These are phyloP conservation scores for Sarocladium brachiariae DNA, from an alignment of 2,329 filamentous ascomycete species.

Conservation along the genomic window DNA sequence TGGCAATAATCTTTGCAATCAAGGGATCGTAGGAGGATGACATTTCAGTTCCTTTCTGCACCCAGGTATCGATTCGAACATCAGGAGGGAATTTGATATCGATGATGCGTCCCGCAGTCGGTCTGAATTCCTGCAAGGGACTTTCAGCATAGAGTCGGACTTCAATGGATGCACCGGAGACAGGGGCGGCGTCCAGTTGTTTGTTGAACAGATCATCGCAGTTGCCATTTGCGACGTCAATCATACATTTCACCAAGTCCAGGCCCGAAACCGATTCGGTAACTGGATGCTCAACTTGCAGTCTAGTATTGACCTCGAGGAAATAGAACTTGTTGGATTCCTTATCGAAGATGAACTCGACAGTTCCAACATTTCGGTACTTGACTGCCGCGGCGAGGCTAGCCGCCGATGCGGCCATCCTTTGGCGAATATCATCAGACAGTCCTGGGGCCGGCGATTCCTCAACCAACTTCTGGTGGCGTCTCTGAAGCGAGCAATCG, in stretches of 20 bases:
- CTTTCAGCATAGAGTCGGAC: constrained; percentile 39
- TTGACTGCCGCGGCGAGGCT: constrained; percentile 27
- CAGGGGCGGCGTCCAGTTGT: neutral
- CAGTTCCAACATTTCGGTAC: constrained; percentile 35
- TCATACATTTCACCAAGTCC: constrained; percentile 57
- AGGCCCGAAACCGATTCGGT: constrained; percentile 72
- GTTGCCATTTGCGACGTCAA: constrained; percentile 23
- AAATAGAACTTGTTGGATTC: constrained; percentile 28
- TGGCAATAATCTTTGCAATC: constrained; percentile 68
- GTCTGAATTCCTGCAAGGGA: constrained; percentile 50
- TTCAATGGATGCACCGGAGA: constrained; percentile 29
- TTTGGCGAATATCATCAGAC: constrained; percentile 19
- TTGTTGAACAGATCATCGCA: constrained; percentile 14
- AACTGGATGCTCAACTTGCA: constrained; percentile 39
- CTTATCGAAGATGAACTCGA: constrained; percentile 32
- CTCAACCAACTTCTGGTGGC: constrained; percentile 47
- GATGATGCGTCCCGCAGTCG: constrained; percentile 52
- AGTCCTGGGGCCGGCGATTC: constrained; percentile 34
- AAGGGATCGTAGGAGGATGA: constrained; percentile 72
- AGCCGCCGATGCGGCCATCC: constrained; percentile 31
- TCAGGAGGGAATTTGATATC: constrained; percentile 47
- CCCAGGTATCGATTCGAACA: constrained; percentile 57
- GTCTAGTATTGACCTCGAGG: constrained; percentile 34
- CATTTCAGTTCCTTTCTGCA: constrained; percentile 62
- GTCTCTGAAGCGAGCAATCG: constrained; percentile 43